These are phyloP conservation scores for Fusarium protoensiforme DNA, from an alignment of 2,329 filamentous ascomycete species.

Conservation along the genomic window DNA sequence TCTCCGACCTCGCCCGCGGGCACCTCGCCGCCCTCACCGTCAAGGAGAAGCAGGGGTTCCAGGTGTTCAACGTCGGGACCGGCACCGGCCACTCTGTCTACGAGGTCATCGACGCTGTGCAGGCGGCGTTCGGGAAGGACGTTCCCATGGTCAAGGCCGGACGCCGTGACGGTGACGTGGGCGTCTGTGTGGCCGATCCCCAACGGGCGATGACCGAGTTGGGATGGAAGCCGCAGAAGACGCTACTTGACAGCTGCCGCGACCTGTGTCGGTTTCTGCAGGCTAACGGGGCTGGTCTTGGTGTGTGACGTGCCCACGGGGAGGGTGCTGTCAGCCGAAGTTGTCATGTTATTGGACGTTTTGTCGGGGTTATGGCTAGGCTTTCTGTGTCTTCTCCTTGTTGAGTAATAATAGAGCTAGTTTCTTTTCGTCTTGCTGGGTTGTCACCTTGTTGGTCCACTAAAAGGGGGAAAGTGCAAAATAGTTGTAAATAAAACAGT, in stretches of 20 bases:
- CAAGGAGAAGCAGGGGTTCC: conserved; percentile 41
- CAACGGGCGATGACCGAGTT: conserved; percentile 54
- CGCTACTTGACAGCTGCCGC: conserved; percentile 25
- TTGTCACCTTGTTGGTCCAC: neutral
- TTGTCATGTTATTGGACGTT: neutral
- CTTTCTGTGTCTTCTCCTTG: neutral
- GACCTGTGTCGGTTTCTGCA: conserved; percentile 27
- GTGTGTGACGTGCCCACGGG: neutral
- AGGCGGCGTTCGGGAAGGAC: conserved; percentile 47
- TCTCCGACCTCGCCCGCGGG: conserved; percentile 87
- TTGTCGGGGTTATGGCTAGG: neutral
- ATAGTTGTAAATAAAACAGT: neutral
- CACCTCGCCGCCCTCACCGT: conserved; percentile 84
- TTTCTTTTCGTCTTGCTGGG: neutral
- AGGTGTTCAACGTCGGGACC: conserved; percentile 58
- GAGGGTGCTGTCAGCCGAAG: neutral
- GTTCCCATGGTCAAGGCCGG: conserved; percentile 51
- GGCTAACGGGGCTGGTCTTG: neutral
- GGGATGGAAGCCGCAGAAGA: conserved; percentile 50
- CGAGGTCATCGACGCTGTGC: conserved; percentile 54
- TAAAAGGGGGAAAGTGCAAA: neutral
- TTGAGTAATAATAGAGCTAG: neutral
- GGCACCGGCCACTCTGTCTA: conserved; percentile 56
- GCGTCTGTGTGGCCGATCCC: conserved; percentile 55
- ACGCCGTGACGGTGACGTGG: conserved; percentile 55